These are phyloP conservation scores for Thermothelomyces thermophilus DNA, from an alignment of 2,329 filamentous ascomycete genomes.

Conservation along the genomic window DNA sequence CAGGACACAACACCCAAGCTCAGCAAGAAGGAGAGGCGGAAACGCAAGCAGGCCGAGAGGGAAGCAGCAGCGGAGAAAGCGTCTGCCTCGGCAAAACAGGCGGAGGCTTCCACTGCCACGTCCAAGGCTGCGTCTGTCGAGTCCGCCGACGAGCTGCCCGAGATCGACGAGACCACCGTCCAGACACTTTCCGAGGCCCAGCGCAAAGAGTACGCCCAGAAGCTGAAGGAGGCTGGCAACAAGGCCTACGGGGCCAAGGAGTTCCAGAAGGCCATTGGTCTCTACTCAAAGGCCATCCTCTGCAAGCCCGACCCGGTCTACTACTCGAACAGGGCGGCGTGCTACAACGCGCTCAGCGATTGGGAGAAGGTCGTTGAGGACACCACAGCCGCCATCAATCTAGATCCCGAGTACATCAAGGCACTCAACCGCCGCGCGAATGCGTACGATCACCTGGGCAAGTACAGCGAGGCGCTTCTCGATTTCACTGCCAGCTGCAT, in stretches of 20 bases:
- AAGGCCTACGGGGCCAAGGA: slow-evolving; percentile 93
- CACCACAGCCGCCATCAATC: slow-evolving; percentile 86
- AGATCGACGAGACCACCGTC: slow-evolving; percentile 55
- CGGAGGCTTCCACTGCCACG: slow-evolving; percentile 33
- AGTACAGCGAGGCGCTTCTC: slow-evolving; percentile 88
- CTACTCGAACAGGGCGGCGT: slow-evolving; percentile 97
- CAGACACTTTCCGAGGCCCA: slow-evolving; percentile 52
- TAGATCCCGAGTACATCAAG: slow-evolving; percentile 96
- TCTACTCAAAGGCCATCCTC: slow-evolving; percentile 92
- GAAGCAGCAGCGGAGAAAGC: slow-evolving; percentile 44
- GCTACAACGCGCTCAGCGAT: slow-evolving; percentile 85
- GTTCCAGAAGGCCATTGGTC: slow-evolving; percentile 85
- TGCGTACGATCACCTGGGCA: slow-evolving; percentile 88
- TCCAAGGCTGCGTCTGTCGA: slow-evolving; percentile 49
- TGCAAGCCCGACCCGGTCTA: slow-evolving; percentile 98
- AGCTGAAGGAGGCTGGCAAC: slow-evolving; percentile 93
- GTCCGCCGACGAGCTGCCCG: slow-evolving; percentile 61
- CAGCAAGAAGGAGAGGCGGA: slow-evolving; percentile 84
- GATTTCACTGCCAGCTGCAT: slow-evolving; percentile 99
- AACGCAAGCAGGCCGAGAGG: slow-evolving; percentile 72
- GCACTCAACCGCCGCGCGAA: slow-evolving; percentile 93
- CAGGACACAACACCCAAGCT: slow-evolving; percentile 59
- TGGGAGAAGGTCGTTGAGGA: slow-evolving; percentile 98
- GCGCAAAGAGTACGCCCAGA: slow-evolving; percentile 78
- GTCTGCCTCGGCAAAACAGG: slow-evolving; percentile 24